Conservation (phyloP, 106 monocot species). For the Dendrobium officinale region DNA sequence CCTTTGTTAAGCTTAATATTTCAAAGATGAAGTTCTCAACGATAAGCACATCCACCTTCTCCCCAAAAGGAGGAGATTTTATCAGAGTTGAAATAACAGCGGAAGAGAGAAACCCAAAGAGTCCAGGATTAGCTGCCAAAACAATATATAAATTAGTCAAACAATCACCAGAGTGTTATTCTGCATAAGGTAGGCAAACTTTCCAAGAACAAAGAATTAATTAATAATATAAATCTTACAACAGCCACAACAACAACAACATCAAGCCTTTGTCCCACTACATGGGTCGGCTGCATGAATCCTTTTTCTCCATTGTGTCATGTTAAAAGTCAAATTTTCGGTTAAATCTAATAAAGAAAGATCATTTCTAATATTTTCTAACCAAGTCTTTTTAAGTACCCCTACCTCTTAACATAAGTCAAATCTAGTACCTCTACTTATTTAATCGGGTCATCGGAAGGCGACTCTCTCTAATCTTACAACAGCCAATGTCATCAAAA, state of each 20-base stretch:
- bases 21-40: constrained; percentile 61
- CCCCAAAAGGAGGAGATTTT: constrained; percentile 32
- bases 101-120: constrained; percentile 56
- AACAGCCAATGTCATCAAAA: neutral
- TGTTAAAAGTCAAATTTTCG: too few species aligned
- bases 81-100: constrained; percentile 31
- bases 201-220: neutral
- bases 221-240: neutral
- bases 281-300: too few species aligned
- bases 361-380: too few species aligned
- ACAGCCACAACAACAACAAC: neutral
- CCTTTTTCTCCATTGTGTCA: too few species aligned
- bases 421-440: too few species aligned
- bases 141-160: constrained; percentile 9
- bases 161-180: neutral
- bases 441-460: too few species aligned
- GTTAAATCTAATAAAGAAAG: too few species aligned
- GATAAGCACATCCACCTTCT: constrained; percentile 31
- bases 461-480: too few species aligned
- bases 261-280: too few species aligned
- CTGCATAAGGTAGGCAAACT: neutral
- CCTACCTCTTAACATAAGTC: too few species aligned
- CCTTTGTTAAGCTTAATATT: constrained; percentile 50
- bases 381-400: too few species aligned
- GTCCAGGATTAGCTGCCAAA: constrained; percentile 64